phyloP scores from a whole-genome alignment of 176 grass and related monocot species.

The Carex kokanica region DNA sequence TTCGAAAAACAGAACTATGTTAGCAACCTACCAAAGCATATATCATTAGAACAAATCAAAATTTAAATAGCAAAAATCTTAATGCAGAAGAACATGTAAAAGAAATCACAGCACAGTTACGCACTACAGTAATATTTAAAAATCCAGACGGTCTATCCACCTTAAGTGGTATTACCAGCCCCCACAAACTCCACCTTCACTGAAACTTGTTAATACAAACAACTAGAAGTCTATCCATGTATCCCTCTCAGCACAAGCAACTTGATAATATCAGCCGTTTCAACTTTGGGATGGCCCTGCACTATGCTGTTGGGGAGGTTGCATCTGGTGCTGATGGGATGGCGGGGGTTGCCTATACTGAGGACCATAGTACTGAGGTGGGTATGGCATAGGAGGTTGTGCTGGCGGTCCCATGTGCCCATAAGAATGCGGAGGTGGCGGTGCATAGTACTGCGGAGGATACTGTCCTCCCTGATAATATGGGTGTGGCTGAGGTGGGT shows the following conservation, averaged over 20 bases:
- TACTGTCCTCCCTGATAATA: conserved; percentile 49
- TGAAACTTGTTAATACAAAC: conserved; percentile 23
- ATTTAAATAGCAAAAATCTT: conserved; percentile 1
- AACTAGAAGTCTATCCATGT: background rate
- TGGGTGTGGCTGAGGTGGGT: conserved; percentile 8
- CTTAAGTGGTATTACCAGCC: too few species aligned
- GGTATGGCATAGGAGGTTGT: conserved; percentile 58
- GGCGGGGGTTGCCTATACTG: conserved; percentile 47
- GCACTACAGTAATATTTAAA: background rate
- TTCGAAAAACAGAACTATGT: background rate
- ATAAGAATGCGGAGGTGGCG: conserved; percentile 51
- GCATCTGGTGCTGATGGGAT: conserved; percentile 35
- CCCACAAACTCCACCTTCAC: too few species aligned
- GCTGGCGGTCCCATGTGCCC: conserved; percentile 56
- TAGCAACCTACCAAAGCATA: background rate
- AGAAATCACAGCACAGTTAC: background rate
- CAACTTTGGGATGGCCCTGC: background rate
- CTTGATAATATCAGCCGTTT: background rate
- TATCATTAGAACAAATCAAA: background rate
- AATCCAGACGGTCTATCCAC: background rate
- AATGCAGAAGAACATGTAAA: background rate
- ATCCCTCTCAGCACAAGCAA: background rate
- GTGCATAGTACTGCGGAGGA: conserved; percentile 43
- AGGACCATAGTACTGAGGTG: conserved; percentile 53
- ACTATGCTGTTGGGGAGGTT: conserved; percentile 23